These are phyloP conservation scores for Psidium guajava DNA, from an alignment of 345 rosid species.

Conservation along the genomic window DNA sequence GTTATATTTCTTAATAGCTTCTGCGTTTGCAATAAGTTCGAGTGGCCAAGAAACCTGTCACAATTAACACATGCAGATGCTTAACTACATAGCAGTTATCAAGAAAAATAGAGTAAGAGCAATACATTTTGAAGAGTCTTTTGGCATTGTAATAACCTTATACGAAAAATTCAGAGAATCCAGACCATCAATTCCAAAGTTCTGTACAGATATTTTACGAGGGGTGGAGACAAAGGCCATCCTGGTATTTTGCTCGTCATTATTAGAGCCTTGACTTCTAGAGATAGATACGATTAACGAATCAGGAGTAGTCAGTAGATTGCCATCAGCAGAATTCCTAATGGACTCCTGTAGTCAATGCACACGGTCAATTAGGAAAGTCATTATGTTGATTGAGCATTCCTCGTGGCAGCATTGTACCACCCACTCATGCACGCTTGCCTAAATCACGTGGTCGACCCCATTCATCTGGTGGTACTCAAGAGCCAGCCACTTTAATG, in stretches of 20 bases:
- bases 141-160: constrained; percentile 35
- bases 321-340: constrained; percentile 86
- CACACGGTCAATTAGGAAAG: background rate
- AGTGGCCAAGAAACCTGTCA: constrained; percentile 96
- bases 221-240: constrained; percentile 34
- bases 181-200: constrained; percentile 71
- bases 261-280: constrained; percentile 33
- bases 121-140: background rate
- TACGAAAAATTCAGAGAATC: constrained; percentile 70
- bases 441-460: background rate
- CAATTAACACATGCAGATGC: background rate
- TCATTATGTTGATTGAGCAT: background rate
- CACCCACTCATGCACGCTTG: background rate
- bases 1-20: constrained; percentile 89
- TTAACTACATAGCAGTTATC: background rate
- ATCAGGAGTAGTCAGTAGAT: constrained; percentile 70
- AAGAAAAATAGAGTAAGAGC: background rate
- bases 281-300: constrained; percentile 66
- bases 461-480: background rate
- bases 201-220: constrained; percentile 29
- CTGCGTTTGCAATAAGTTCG: constrained; percentile 83
- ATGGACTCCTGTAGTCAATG: constrained; percentile 68
- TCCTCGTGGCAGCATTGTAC: background rate
- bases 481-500: background rate
- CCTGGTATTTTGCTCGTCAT: constrained; percentile 40